Conservation (phyloP, 805 yeast genomes). For the Hanseniaspora lachancei region DNA sequence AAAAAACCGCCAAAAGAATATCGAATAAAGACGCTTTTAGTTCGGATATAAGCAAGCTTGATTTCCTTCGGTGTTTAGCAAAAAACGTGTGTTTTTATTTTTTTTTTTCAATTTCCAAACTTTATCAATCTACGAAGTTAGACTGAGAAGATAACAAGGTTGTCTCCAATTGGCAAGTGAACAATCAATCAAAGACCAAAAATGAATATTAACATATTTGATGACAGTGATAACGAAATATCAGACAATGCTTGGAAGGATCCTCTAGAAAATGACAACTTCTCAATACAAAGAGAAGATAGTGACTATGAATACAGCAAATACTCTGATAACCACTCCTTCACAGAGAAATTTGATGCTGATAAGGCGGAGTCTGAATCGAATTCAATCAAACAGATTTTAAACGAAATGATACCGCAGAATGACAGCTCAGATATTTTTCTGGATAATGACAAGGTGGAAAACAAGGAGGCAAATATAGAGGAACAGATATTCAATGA, state of each 20-base stretch:
- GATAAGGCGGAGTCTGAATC: neutral
- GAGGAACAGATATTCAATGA: slow-evolving; percentile 3
- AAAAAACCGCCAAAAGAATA: too few relatives aligned
- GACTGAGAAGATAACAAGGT: neutral
- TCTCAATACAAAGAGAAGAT: neutral
- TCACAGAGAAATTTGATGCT: neutral
- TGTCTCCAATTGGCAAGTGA: neutral
- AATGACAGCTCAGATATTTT: neutral
- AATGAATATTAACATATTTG: slow-evolving; percentile 8
- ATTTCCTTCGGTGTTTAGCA: too few relatives aligned
- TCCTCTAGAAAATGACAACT: neutral
- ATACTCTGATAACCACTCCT: neutral
- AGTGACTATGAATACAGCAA: slow-evolving; percentile 3
- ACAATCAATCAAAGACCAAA: neutral
- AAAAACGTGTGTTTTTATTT: too few relatives aligned
- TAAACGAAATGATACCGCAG: neutral
- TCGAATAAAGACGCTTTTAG: too few relatives aligned
- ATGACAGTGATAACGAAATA: neutral
- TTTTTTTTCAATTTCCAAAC: too few relatives aligned
- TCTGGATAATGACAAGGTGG: neutral
- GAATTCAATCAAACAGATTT: neutral
- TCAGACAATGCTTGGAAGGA: neutral
- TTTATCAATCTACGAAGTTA: too few relatives aligned
- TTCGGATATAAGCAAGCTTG: too few relatives aligned
- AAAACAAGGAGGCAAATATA: neutral